Base-by-base conservation (phyloP, 257 asterid species). In the Petrea volubilis region DNA sequence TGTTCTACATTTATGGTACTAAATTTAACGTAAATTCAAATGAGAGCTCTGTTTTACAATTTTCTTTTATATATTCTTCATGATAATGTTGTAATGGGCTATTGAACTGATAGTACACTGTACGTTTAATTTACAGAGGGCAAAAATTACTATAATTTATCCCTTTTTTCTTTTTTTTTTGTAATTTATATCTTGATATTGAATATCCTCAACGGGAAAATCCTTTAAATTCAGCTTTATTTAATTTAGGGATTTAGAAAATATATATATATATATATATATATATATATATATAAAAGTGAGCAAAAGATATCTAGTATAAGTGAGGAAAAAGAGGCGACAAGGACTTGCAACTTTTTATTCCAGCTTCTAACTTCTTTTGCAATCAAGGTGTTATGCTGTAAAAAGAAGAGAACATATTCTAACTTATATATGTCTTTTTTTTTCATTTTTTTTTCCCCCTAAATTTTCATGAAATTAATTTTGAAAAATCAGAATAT, bases 351-450 rank as follows among this genome's bases (percentile, higher is more conserved):
- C 61, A 75, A 60, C 78, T 67, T 71, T 56, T 69, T n/a, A n/a
- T 53, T 70, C 41, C 17, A 68, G 82, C 73, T 77, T 77, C 77
- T 40, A 75, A 50, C 74, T 73, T 72, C 52, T 75, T 76, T 73
- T 71, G 9, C 73, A 71, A 70, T 81, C 83, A 71, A 82, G 81
- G 81, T 64, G 17, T 62, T 78, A 78, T 74, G 73, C 33, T 61
- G 64, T 41, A 51, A 67, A 78, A 78, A 78, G 83, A 64, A 64
- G 71, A 34, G 69, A 60, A 38, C 77, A 57, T 23, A 69, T 21
- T 47, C 58, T 27, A 47, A 40, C 17, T 31, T 7, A 31, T 31
- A 31, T 31, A 38, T 3, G 6, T 6, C 43, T 28, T 15, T 31
- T 24, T 15, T 29, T 12, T 55, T 29, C 23, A 27, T 8, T 25